A percentile compares a stretch with the other conserved stretches of the same genome.
Conservation (phyloP, 2,329 filamentous ascomycete species). For the Tolypocladium pustulatum region DNA sequence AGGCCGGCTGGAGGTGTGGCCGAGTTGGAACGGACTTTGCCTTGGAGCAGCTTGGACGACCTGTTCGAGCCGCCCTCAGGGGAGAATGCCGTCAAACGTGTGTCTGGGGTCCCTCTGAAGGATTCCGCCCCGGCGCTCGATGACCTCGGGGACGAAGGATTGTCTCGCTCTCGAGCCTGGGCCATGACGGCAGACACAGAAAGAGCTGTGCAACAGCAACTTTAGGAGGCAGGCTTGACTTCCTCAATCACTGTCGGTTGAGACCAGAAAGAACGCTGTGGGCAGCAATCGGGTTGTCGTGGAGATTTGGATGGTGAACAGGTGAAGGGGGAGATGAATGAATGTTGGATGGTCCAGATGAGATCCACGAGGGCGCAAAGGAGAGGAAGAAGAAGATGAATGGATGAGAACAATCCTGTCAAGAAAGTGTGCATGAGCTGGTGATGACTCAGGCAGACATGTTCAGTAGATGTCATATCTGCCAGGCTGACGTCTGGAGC, state of each 20-base stretch:
- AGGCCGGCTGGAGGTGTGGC: constrained; percentile 17
- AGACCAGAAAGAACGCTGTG: not conserved
- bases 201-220: not conserved
- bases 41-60: constrained; percentile 26
- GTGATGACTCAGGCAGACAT: not conserved
- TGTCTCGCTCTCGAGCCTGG: constrained; percentile 25
- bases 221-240: not conserved
- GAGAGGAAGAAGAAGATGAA: not conserved
- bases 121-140: constrained; percentile 43
- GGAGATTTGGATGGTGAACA: not conserved
- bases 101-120: constrained; percentile 53
- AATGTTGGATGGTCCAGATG: not conserved
- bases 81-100: constrained; percentile 52
- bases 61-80: constrained; percentile 42
- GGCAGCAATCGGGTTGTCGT: not conserved
- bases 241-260: not conserved
- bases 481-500: not conserved
- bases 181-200: constrained; percentile 21
- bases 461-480: not conserved
- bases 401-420: not conserved
- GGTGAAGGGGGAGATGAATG: not conserved
- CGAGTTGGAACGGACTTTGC: constrained; percentile 17
- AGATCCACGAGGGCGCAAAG: not conserved
- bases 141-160: constrained; percentile 39
- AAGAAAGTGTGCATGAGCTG: not conserved